phyloP scores from a whole-genome alignment of 2,329 filamentous ascomycete species.

The Fusarium sp. region DNA sequence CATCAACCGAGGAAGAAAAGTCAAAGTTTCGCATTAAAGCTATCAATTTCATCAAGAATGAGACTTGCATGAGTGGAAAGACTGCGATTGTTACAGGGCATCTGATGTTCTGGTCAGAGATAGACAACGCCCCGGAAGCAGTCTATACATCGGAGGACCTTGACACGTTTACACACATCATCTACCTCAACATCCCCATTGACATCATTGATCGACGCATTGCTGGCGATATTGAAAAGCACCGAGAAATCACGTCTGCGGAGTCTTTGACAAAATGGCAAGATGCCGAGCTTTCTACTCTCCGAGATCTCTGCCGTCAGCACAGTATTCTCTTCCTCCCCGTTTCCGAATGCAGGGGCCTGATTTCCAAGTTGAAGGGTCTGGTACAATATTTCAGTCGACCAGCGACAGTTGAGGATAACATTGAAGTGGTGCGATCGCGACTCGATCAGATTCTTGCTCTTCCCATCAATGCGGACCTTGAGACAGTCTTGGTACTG shows the following conservation, averaged over 20 bases:
- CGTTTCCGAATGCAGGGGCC: no score
- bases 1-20: slow-evolving; percentile 55
- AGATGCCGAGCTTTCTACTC: fast-evolving
- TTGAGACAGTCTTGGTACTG: slow-evolving; percentile 65
- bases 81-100: slow-evolving; percentile 67
- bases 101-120: slow-evolving; percentile 65
- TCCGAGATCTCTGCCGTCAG: not conserved
- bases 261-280: not conserved
- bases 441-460: slow-evolving; percentile 54
- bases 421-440: slow-evolving; percentile 50
- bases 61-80: slow-evolving; percentile 53
- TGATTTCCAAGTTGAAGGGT: no score
- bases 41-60: slow-evolving; percentile 59
- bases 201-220: slow-evolving; percentile 56
- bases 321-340: not conserved
- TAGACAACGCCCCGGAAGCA: slow-evolving; percentile 47
- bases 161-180: no score
- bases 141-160: slow-evolving; percentile 62
- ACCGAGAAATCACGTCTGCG: slow-evolving; percentile 2
- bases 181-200: slow-evolving; percentile 49
- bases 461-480: slow-evolving; percentile 37
- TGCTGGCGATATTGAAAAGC: slow-evolving; percentile 52
- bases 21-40: slow-evolving; percentile 57
- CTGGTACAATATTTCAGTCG: not conserved
- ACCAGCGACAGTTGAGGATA: slow-evolving; percentile 44